Percentiles rank a stretch among this genome's conserved stretches.
Evolutionary conservation across 2,329 filamentous ascomycete species (phyloP).

Genomic region (Cladophialophora bantiana): DNA sequence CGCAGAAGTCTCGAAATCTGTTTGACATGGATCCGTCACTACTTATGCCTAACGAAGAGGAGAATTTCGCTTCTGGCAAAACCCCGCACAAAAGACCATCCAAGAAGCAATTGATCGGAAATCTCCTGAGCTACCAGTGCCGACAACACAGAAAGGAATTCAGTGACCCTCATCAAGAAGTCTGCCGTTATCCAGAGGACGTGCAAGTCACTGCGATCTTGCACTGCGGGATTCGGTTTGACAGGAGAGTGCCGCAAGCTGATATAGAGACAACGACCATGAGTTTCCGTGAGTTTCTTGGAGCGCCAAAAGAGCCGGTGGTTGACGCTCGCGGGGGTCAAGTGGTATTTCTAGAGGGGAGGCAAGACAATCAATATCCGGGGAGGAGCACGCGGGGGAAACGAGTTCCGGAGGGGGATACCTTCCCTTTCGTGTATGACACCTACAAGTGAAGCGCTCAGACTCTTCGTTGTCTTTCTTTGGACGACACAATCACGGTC

Average conservation of each 20-base stretch:
- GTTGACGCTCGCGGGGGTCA: slow-evolving; percentile 26
- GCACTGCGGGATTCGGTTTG: slow-evolving; percentile 12
- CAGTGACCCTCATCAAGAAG: slow-evolving; percentile 35
- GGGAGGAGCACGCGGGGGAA: slow-evolving; percentile 13
- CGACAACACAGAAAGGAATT: slow-evolving; percentile 23
- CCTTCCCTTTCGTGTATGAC: slow-evolving; percentile 32
- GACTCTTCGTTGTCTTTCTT: neutral
- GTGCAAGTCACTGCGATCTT: slow-evolving; percentile 23
- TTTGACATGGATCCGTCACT: slow-evolving; percentile 22
- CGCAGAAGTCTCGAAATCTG: slow-evolving; percentile 21
- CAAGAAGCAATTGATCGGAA: slow-evolving; percentile 28
- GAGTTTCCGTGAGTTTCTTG: slow-evolving; percentile 36
- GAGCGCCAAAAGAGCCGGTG: slow-evolving; percentile 25
- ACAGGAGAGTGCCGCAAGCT: slow-evolving; percentile 1
- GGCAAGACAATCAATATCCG: neutral
- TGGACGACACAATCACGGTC: neutral
- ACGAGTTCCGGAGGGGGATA: slow-evolving; percentile 29
- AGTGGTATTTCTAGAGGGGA: slow-evolving; percentile 35
- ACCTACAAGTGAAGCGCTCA: neutral
- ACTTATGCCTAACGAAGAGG: neutral
- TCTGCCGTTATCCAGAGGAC: slow-evolving; percentile 14
- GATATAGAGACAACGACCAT: slow-evolving; percentile 28
- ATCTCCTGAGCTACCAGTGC: slow-evolving; percentile 31
- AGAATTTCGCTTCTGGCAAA: neutral
- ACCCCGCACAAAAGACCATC: slow-evolving; percentile 7